phyloP scores from a whole-genome alignment of 2,329 filamentous ascomycete species.

The Hypoxylon sp. region DNA sequence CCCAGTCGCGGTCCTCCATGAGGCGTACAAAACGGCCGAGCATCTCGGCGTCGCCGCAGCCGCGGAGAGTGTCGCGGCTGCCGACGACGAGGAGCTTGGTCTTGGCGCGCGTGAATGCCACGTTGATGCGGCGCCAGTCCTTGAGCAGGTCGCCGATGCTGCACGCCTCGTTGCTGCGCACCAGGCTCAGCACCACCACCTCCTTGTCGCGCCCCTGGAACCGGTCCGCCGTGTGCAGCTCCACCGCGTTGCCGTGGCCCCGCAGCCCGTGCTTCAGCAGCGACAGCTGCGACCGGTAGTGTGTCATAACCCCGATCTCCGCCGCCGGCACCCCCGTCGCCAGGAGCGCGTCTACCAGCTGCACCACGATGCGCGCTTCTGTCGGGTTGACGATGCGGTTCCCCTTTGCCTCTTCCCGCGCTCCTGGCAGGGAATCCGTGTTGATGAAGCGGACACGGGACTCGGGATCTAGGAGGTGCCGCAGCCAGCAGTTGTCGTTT shows the following conservation, averaged over 20 bases:
- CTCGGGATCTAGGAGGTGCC: slow-evolving; percentile 71
- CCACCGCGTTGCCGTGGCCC: slow-evolving; percentile 67
- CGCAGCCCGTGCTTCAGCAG: slow-evolving; percentile 78
- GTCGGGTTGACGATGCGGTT: slow-evolving; percentile 86
- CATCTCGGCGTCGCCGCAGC: slow-evolving; percentile 75
- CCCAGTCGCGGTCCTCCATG: slow-evolving; percentile 81
- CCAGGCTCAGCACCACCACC: slow-evolving; percentile 84
- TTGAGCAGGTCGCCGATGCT: slow-evolving; percentile 90
- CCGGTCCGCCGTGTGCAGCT: slow-evolving; percentile 96
- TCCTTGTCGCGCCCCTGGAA: slow-evolving; percentile 98
- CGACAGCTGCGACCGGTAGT: slow-evolving; percentile 92
- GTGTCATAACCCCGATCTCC: slow-evolving; percentile 93
- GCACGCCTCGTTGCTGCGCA: slow-evolving; percentile 82
- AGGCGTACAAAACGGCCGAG: slow-evolving; percentile 77
- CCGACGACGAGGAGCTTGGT: slow-evolving; percentile 91
- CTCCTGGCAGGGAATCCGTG: slow-evolving; percentile 75
- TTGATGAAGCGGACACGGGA: slow-evolving; percentile 87
- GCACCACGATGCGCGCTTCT: slow-evolving; percentile 80
- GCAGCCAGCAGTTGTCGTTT: slow-evolving; percentile 74
- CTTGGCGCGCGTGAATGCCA: slow-evolving; percentile 91
- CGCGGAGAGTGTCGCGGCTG: slow-evolving; percentile 79
- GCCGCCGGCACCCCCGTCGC: slow-evolving; percentile 74
- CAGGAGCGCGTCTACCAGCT: slow-evolving; percentile 82
- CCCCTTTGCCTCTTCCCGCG: slow-evolving; percentile 78
- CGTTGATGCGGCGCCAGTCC: slow-evolving; percentile 93